Base-by-base conservation (phyloP, 2,329 filamentous ascomycete species). In the Penicillium sp. region DNA sequence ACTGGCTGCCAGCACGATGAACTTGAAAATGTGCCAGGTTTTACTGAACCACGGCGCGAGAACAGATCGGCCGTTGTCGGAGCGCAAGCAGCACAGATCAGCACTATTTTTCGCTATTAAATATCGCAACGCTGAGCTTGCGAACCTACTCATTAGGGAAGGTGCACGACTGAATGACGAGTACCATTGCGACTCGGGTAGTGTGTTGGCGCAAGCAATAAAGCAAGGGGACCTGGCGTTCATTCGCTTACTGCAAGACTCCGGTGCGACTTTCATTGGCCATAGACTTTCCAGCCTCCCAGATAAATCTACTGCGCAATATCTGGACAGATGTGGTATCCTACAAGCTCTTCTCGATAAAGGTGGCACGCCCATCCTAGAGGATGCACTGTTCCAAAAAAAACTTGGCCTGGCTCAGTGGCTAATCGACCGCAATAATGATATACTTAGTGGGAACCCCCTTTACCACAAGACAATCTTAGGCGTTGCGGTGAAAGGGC, bases 121-220 rank as follows among this genome's bases (percentile, higher is more conserved):
- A 9, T 13, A 13, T 35, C 1, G 19, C 30, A 11, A 21, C n/a
- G n/a, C 7, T 6, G 15, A 38, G 8, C 1, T 29, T 1, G 38
- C 41, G 0, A 8, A 29, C 0, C 35, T 41, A 0, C 35, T 53
- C 8, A 15, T 53, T 0, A 0, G 9, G 2, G 1, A 26, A 44
- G 21, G 13, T 26, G 21, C 50, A 9, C 50, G 2, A 0, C 11
- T 44, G 19, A 17, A 17, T 41, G 5, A 13, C 21, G 23, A 53
- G 19, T 9, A 17, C 29, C 1, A 13, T 3, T 1, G 0, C 2
- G 1, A 11, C 3, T 19, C 50, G 17, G 13, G 50, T 6, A 15
- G 9, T 7, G 35, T 53, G 5, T n/a, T 53, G 7, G 50, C 8
- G 8, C 11, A 11, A 1, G 50, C 50, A 3, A 53, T 53, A 11